Conservation (phyloP, 2,329 filamentous ascomycete genomes). For the Pseudogymnoascus sp. region DNA sequence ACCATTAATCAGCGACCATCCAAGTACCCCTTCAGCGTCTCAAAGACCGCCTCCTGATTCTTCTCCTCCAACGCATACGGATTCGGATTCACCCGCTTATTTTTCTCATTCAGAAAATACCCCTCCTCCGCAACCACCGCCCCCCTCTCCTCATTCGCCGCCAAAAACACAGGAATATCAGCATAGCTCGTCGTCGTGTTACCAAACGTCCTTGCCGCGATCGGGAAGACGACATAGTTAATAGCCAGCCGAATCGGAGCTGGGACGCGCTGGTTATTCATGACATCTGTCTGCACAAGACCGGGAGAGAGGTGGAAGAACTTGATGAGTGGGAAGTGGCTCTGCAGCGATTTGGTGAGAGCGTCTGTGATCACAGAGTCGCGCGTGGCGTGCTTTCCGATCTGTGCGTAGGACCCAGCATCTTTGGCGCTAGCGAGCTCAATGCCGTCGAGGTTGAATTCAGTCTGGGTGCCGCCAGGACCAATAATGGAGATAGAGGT, state of each 20-base stretch:
- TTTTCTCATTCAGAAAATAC: neutral
- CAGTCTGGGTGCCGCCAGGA: neutral
- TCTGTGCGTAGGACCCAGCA: neutral
- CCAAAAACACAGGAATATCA: neutral
- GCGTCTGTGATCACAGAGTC: neutral
- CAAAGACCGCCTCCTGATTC: neutral
- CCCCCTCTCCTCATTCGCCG: neutral
- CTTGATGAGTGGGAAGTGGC: neutral
- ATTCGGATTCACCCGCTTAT: neutral
- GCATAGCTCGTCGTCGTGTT: neutral
- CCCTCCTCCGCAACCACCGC: neutral
- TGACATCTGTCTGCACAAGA: neutral
- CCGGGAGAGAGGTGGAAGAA: neutral
- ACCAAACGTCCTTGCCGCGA: neutral
- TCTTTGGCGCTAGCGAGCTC: neutral
- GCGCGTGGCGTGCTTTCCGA: neutral
- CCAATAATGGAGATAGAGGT: neutral
- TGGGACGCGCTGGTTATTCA: neutral
- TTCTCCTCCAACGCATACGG: neutral
- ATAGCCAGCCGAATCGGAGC: neutral
- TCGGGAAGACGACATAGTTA: neutral
- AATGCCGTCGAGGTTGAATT: neutral
- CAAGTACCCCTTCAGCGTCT: neutral
- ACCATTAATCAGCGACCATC: neutral
- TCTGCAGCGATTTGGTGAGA: neutral